Evolutionary conservation across 768 basidiomycete genomes (phyloP), one percentile per base, ranked within the genome.

Genomic region (Leccinum boreale): DNA sequence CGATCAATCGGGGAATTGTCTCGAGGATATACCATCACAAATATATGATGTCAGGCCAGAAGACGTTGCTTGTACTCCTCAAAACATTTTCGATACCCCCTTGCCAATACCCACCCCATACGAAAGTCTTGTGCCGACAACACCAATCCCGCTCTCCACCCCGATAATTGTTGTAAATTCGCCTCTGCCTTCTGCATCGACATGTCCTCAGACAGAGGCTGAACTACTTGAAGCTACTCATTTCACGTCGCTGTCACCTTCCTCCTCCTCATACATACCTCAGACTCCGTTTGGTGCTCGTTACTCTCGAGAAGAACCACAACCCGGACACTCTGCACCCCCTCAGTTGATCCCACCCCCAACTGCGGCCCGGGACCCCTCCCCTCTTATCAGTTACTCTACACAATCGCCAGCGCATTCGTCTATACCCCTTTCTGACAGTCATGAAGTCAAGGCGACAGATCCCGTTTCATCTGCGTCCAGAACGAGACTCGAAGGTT

Each of bases 41-140:
- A 17, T 56, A 0, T 52, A 55, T 8, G 45, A 58, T 0, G 4
- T 67, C 12, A 58, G 60, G 58, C 62, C 26, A 0, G 69, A 70
- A 9, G 71, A 73, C 1, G 58, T 70, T 0, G 69, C 62, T 0
- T 69, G 66, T 3, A 39, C 58, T 0, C 63, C 63, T 0, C 57
- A 59, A 36, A 14, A 23, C 10, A 15, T 24, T 4, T 24, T 44
- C 1, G 49, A 58, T 7, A 7, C 44, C 10, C 35, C 39, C 28
- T 35, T 42, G 45, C 33, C 57, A 21, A 7, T 12, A 24, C 8
- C 31, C 31, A 5, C n/a, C 0, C 10, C 49, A 15, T 26, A 5
- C 12, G 50, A n/a, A 45, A 23, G 4, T n/a, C n/a, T 42, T 12
- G 47, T 8, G 6, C 11, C 23, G 11, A 12, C 14, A 35, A 19